These are phyloP conservation scores for Botrytis elliptica DNA, from an alignment of 2,329 filamentous ascomycete genomes.

Conservation along the genomic window DNA sequence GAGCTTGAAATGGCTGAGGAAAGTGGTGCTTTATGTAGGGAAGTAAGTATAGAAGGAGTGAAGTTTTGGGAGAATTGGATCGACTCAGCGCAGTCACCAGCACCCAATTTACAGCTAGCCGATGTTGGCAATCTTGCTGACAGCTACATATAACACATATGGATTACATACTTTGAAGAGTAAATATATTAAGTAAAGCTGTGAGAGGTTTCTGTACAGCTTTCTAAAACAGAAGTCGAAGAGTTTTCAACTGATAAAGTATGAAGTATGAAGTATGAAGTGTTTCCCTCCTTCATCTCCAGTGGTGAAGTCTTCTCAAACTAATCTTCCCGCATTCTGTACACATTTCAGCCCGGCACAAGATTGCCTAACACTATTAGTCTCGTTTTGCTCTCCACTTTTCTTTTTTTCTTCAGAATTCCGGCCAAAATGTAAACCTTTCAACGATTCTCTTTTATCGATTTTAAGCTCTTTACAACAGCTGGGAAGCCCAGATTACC, in stretches of 20 bases:
- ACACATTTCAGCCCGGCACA: too few species aligned
- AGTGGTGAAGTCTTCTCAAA: background rate
- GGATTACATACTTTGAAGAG: background rate
- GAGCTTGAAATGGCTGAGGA: conserved; percentile 98
- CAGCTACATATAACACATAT: conserved; percentile 11
- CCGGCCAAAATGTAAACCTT: background rate
- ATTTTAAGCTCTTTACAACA: background rate
- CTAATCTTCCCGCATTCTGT: background rate
- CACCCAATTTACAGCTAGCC: conserved; percentile 16
- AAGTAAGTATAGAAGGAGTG: conserved; percentile 86
- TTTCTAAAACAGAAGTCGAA: too few species aligned
- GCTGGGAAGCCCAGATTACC: background rate
- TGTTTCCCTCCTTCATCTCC: too few species aligned
- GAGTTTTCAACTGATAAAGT: background rate
- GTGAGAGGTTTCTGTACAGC: background rate
- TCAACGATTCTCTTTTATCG: background rate
- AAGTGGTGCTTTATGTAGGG: conserved; percentile 79
- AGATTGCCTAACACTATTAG: too few species aligned
- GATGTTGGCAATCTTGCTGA: conserved; percentile 19
- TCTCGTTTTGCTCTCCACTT: too few species aligned
- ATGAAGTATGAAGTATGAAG: background rate
- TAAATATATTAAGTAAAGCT: background rate
- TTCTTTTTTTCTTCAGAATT: background rate
- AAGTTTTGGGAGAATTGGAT: conserved; percentile 84
- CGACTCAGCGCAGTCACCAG: conserved; percentile 16